These are phyloP conservation scores for Rhinocladiella similis DNA, from an alignment of 2,329 filamentous ascomycete genomes.

Conservation along the genomic window DNA sequence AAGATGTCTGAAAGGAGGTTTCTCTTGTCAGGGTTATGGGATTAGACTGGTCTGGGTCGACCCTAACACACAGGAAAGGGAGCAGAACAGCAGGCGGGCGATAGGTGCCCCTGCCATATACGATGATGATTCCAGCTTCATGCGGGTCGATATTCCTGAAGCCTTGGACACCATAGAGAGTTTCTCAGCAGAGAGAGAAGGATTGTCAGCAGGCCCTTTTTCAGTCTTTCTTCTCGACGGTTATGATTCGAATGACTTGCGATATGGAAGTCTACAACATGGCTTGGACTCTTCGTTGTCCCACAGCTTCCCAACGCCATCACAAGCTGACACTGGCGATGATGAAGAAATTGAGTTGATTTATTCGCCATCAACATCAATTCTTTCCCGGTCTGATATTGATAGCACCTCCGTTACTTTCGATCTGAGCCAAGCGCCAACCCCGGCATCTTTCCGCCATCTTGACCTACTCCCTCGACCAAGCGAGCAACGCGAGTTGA, in stretches of 20 bases:
- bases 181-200: not conserved
- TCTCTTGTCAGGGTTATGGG: conserved; percentile 33
- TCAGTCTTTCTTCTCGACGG: conserved; percentile 14
- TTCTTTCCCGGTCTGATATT: not conserved
- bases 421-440: not conserved
- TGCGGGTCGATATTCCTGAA: conserved; percentile 17
- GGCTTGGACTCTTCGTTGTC: not conserved
- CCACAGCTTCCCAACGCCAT: too few relatives aligned
- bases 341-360: conserved; percentile 10
- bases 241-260: not conserved
- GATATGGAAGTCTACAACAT: not conserved
- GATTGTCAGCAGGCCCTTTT: conserved; percentile 17
- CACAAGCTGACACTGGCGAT: not conserved
- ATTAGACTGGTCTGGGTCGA: conserved; percentile 25
- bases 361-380: conserved; percentile 10
- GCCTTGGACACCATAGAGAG: conserved; percentile 19
- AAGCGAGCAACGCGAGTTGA: conserved; percentile 26
- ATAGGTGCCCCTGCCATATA: conserved; percentile 21
- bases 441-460: conserved; percentile 8
- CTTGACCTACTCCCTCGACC: conserved; percentile 21
- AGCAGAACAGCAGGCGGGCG: conserved; percentile 23
- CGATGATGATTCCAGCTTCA: conserved; percentile 16
- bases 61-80: conserved; percentile 20
- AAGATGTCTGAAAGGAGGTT: conserved; percentile 32
- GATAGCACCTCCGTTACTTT: not conserved